Percentiles rank a stretch among this genome's conserved stretches.
These are phyloP conservation scores for Verticillium zaregamsianum DNA, from an alignment of 2,329 filamentous ascomycete species.

Conservation along the genomic window DNA sequence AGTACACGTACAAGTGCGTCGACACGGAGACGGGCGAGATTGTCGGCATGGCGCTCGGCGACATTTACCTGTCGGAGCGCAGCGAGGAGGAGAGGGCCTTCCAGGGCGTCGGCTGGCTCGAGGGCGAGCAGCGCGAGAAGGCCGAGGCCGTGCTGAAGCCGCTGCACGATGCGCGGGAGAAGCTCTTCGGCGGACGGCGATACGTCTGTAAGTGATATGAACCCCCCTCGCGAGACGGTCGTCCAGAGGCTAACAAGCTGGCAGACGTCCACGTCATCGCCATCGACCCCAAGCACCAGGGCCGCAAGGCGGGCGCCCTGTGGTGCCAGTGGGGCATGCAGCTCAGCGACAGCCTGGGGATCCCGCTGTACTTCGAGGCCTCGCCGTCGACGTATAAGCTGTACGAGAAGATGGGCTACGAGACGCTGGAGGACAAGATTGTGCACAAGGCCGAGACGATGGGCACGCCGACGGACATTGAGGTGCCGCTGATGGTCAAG, in stretches of 20 bases:
- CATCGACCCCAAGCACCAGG: conserved; percentile 37
- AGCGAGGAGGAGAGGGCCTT: conserved; percentile 37
- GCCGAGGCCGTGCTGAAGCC: conserved; percentile 37
- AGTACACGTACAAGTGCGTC: conserved; percentile 44
- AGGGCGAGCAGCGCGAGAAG: conserved; percentile 35
- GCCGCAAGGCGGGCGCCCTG: conserved; percentile 34
- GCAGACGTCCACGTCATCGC: conserved; percentile 37
- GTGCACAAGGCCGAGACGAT: conserved; percentile 32
- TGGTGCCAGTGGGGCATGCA: conserved; percentile 37
- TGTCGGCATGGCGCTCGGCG: conserved; percentile 42
- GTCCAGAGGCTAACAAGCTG: not conserved
- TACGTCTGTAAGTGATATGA: conserved; percentile 34
- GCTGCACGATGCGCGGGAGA: conserved; percentile 35
- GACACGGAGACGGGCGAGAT: conserved; percentile 37
- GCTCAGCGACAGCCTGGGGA: conserved; percentile 25
- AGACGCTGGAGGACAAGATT: conserved; percentile 30
- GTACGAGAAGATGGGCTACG: conserved; percentile 43
- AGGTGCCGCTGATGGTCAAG: conserved; percentile 36
- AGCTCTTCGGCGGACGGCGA: conserved; percentile 30
- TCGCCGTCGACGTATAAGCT: conserved; percentile 34
- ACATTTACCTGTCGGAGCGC: conserved; percentile 33
- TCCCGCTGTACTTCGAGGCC: conserved; percentile 43
- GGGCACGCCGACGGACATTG: conserved; percentile 28
- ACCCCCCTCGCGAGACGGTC: not conserved
- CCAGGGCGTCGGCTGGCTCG: conserved; percentile 39